Conservation (phyloP, 2,329 filamentous ascomycete species). For the Dactylonectria estremocensis region DNA sequence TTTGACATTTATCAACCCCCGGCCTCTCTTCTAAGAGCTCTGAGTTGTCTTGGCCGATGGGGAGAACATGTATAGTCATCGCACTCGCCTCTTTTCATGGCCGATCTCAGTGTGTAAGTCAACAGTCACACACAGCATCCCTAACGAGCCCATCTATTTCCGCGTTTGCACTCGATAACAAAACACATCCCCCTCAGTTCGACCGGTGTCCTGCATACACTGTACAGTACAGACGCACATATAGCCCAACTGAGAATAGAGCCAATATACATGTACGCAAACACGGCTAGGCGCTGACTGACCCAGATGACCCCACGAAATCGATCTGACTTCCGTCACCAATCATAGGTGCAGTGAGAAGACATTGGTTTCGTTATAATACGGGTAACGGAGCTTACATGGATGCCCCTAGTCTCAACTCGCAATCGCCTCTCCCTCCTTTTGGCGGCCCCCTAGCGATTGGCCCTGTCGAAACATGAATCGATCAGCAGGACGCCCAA, state of each 20-base stretch:
- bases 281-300: background rate
- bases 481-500: background rate
- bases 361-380: background rate
- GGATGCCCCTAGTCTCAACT: background rate
- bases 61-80: background rate
- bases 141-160: background rate
- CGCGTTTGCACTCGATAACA: background rate
- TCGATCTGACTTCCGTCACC: background rate
- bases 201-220: background rate
- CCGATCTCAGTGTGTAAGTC: background rate
- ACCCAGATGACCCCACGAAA: background rate
- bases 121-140: background rate
- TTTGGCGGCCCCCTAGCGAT: background rate
- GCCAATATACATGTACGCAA: background rate
- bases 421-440: background rate
- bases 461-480: background rate
- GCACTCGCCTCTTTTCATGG: background rate
- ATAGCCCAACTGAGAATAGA: background rate
- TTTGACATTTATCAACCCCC: background rate
- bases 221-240: background rate
- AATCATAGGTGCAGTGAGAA: background rate
- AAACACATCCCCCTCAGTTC: background rate
- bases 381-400: background rate
- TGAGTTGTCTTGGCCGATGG: too few relatives aligned
- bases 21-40: too few relatives aligned